Percentiles rank a stretch among this genome's conserved stretches.
Conservation (phyloP, 1,284 basidiomycete genomes). For the Ceratobasidium sp. region DNA sequence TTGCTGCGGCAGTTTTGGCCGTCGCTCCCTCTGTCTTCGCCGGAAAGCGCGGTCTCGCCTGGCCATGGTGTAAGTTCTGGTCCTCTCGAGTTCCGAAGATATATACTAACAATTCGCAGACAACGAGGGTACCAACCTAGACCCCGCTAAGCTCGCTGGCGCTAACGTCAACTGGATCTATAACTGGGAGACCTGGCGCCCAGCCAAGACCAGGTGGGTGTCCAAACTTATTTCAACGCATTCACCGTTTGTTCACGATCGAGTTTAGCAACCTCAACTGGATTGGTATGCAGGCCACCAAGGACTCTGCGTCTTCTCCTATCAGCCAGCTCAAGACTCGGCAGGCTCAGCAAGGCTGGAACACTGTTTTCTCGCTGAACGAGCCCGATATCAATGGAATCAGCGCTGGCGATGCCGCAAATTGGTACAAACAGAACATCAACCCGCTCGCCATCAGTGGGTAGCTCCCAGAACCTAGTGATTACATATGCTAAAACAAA, state of each 20-base stretch:
- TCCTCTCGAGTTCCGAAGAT: neutral
- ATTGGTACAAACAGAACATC: constrained; percentile 45
- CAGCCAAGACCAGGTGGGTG: constrained; percentile 37
- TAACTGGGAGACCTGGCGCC: constrained; percentile 44
- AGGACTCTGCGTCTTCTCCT: constrained; percentile 32
- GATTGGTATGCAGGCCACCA: constrained; percentile 24
- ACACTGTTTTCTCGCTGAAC: constrained; percentile 38
- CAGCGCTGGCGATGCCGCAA: constrained; percentile 10
- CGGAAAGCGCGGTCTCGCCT: constrained; percentile 31
- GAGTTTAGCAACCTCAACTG: constrained; percentile 14
- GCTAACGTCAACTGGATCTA: constrained; percentile 38
- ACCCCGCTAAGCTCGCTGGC: constrained; percentile 3
- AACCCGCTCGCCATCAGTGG: constrained; percentile 43
- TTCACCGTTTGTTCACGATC: no score
- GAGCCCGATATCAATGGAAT: constrained; percentile 41
- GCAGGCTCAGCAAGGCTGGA: constrained; percentile 26
- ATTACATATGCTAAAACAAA: neutral
- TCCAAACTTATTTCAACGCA: no score
- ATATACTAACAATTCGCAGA: neutral
- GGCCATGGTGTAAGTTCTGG: constrained; percentile 11
- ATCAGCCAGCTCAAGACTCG: constrained; percentile 35
- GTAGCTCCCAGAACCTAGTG: neutral
- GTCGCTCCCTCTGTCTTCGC: constrained; percentile 14
- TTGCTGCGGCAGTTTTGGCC: constrained; percentile 15
- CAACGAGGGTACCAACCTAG: constrained; percentile 36